Evolutionary conservation across 306 rosid genomes (phyloP).

Genomic region (Prunus dulcis): DNA sequence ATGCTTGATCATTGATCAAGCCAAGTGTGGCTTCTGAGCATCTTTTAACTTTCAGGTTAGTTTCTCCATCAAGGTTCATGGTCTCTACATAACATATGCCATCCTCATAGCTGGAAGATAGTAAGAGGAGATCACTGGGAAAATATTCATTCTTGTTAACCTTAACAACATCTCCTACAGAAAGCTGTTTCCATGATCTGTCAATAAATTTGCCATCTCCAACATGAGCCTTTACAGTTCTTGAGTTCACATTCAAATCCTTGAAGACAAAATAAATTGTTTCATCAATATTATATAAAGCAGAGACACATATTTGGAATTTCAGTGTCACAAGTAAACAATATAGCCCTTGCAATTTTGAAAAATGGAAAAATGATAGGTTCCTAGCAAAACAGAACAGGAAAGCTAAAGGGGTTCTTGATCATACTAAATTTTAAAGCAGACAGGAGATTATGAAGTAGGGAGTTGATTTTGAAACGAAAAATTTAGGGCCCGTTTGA

Average conservation of each 20-base stretch:
- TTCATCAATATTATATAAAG: not conserved
- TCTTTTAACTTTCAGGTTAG: slow-evolving; percentile 32
- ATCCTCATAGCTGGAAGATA: slow-evolving; percentile 29
- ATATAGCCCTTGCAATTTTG: not conserved
- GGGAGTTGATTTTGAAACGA: not conserved
- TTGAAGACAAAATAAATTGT: not conserved
- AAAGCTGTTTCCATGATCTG: slow-evolving; percentile 22
- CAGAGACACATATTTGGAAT: not conserved
- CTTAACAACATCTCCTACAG: slow-evolving; percentile 26
- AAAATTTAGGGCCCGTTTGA: too few species aligned
- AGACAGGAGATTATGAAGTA: not conserved
- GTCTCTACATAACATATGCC: slow-evolving; percentile 37
- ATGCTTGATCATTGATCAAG: slow-evolving; percentile 15
- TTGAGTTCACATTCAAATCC: slow-evolving; percentile 31
- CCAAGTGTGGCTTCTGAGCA: slow-evolving; percentile 25
- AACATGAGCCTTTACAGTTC: slow-evolving; percentile 9
- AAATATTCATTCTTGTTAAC: slow-evolving; percentile 29
- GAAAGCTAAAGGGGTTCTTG: not conserved
- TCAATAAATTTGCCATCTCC: slow-evolving; percentile 9
- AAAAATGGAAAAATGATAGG: not conserved
- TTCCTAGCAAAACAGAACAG: not conserved
- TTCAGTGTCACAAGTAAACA: not conserved
- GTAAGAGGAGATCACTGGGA: slow-evolving; percentile 35
- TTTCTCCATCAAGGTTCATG: slow-evolving; percentile 44
- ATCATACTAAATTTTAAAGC: not conserved